Evolutionary conservation across 805 yeast species (phyloP).

Genomic region (Saccharomycopsis vini): DNA sequence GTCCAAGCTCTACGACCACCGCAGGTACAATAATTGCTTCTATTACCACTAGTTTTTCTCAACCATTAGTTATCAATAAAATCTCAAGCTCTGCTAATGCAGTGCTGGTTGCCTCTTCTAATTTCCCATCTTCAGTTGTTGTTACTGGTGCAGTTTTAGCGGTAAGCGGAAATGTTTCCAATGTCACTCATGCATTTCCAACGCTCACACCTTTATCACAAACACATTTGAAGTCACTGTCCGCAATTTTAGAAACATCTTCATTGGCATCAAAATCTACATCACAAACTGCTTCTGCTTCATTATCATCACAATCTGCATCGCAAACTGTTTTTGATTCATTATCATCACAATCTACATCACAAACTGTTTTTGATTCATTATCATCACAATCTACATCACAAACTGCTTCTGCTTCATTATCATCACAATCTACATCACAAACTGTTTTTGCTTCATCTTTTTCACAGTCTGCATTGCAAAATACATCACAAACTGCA

Average conservation of each 20-base stretch:
- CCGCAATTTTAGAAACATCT: too few species aligned
- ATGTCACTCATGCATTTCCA: not conserved
- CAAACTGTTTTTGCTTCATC: too few species aligned
- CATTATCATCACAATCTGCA: too few species aligned
- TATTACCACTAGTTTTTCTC: not conserved
- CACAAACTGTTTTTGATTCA: too few species aligned
- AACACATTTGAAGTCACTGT: too few species aligned
- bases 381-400: too few species aligned
- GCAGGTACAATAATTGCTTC: slow-evolving; percentile 6
- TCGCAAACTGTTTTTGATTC: too few species aligned
- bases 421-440: too few species aligned
- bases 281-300: slow-evolving; percentile 1
- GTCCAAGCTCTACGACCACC: slow-evolving; percentile 9
- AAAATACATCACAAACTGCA: not conserved
- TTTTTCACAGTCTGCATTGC: not conserved
- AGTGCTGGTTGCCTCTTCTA: slow-evolving; percentile 6
- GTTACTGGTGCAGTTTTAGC: not conserved
- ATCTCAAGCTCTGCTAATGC: not conserved
- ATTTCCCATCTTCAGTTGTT: not conserved
- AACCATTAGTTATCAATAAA: slow-evolving; percentile 11
- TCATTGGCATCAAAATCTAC: too few species aligned
- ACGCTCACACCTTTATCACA: not conserved
- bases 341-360: too few species aligned
- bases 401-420: too few species aligned
- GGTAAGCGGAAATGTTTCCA: not conserved